Conservation (phyloP, 1,284 basidiomycete species). For the Puccinia novopanici region DNA sequence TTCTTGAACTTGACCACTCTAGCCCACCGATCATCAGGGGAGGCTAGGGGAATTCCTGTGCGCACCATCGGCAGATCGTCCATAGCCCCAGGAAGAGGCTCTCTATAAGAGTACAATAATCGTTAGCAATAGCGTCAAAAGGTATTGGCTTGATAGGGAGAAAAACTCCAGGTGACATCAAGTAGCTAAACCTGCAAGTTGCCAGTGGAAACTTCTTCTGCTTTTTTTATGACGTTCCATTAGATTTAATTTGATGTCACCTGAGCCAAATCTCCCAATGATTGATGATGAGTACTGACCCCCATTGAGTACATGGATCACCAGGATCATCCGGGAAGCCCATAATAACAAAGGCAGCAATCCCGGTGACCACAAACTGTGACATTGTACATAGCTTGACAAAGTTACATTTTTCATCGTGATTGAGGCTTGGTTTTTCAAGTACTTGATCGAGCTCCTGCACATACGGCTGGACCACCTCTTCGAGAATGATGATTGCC, state of each 20-base stretch:
- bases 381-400: conserved; percentile 39
- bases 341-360: conserved; percentile 30
- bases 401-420: conserved; percentile 47
- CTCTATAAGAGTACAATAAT: conserved; percentile 53
- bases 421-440: conserved; percentile 42
- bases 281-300: conserved; percentile 31
- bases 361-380: conserved; percentile 29
- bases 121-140: background rate
- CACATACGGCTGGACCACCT: conserved; percentile 70
- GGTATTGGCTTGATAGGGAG: background rate
- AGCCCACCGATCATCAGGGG: conserved; percentile 74
- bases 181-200: background rate
- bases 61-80: conserved; percentile 57
- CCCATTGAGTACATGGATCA: conserved; percentile 31
- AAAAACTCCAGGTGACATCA: conserved; percentile 25
- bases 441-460: conserved; percentile 69
- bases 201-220: background rate
- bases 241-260: conserved; percentile 23
- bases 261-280: conserved; percentile 1
- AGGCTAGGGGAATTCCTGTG: conserved; percentile 74
- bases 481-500: conserved; percentile 74
- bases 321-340: conserved; percentile 36
- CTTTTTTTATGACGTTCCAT: background rate
- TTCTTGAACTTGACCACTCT: conserved; percentile 67
- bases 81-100: conserved; percentile 59